phyloP scores from a whole-genome alignment of 345 rosid genomes.

The Capsella bursapastoris region DNA sequence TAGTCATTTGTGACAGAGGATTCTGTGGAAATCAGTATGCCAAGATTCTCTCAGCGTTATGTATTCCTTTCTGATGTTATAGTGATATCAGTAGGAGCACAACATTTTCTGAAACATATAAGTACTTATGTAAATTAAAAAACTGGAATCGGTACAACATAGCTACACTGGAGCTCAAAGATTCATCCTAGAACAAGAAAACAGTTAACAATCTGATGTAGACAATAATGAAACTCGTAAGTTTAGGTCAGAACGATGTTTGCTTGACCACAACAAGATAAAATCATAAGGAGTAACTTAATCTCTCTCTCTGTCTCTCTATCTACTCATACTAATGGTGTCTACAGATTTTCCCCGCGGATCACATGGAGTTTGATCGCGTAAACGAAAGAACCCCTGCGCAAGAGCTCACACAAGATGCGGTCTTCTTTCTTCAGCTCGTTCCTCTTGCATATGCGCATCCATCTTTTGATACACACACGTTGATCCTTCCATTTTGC shows the following conservation, averaged over 20 bases:
- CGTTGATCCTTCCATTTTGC: conserved; percentile 22
- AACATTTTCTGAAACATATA: background rate
- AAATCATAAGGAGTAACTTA: background rate
- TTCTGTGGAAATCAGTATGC: background rate
- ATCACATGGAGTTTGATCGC: conserved; percentile 35
- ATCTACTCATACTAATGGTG: background rate
- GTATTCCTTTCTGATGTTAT: no score
- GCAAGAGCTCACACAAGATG: conserved; percentile 39
- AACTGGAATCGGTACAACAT: no score
- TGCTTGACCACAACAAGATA: background rate
- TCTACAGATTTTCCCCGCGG: background rate
- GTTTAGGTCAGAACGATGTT: background rate
- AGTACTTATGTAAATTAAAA: background rate
- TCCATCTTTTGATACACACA: conserved; percentile 27
- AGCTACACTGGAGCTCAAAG: background rate
- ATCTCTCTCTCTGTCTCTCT: background rate
- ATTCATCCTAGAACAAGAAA: background rate
- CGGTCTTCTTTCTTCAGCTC: conserved; percentile 5
- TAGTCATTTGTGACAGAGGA: background rate
- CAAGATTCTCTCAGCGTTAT: no score
- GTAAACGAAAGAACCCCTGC: conserved; percentile 4
- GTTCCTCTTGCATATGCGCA: conserved; percentile 19
- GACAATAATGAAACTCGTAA: background rate
- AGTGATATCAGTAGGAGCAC: background rate
- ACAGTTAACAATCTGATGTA: background rate